Evolutionary conservation across 352 stramenopile species (phyloP).

Genomic region (Pythium aquatile): DNA sequence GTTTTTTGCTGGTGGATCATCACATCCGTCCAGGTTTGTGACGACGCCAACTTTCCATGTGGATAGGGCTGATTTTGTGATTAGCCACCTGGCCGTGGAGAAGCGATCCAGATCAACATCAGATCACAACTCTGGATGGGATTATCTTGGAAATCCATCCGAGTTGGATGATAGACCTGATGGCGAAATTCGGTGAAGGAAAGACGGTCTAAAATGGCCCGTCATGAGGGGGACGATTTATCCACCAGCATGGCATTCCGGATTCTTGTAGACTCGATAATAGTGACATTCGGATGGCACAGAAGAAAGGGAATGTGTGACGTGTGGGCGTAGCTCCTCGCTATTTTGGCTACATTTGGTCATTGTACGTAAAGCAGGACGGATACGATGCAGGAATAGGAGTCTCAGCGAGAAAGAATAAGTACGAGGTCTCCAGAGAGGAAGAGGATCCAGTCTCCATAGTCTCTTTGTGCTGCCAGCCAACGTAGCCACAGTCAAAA

Average conservation of each 20-base stretch:
- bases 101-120: not conserved
- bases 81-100: not conserved
- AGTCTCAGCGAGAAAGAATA: not conserved
- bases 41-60: not conserved
- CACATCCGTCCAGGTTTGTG: too few species aligned
- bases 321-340: not conserved
- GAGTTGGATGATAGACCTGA: not conserved
- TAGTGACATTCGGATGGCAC: not conserved
- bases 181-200: not conserved
- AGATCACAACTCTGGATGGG: not conserved
- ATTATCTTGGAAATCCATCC: not conserved
- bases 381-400: conserved; percentile 2
- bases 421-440: too few species aligned
- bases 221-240: not conserved
- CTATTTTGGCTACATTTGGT: not conserved
- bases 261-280: not conserved
- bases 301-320: not conserved
- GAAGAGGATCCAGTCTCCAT: not conserved
- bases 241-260: conserved; percentile 3
- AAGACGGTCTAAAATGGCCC: not conserved
- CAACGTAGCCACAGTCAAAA: not conserved
- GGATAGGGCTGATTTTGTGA: not conserved
- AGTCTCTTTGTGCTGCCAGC: not conserved
- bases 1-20: not conserved
- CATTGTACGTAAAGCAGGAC: not conserved